phyloP scores from a whole-genome alignment of 345 rosid species.

The Raphanus raphanistrum region DNA sequence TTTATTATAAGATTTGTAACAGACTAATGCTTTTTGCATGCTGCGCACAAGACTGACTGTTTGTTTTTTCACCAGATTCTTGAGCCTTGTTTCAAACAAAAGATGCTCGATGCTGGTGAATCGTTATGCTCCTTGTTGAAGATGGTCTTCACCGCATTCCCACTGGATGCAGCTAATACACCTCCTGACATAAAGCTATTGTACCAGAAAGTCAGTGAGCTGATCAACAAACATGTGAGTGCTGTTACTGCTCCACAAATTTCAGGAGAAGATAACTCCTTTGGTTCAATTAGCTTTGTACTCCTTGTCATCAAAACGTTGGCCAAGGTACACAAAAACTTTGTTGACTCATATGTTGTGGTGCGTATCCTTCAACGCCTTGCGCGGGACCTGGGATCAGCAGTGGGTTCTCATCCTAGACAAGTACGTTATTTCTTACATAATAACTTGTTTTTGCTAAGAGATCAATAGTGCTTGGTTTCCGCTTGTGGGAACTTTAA shows the following conservation, averaged over 20 bases:
- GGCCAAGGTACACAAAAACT: conserved; percentile 78
- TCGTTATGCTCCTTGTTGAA: conserved; percentile 90
- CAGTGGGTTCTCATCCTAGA: conserved; percentile 74
- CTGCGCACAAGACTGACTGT: conserved; percentile 6
- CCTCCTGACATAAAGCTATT: conserved; percentile 72
- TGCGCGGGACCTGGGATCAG: conserved; percentile 88
- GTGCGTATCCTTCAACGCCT: conserved; percentile 86
- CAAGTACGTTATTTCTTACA: conserved; percentile 57
- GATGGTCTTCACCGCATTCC: conserved; percentile 90
- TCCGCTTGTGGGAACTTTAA: conserved; percentile 8
- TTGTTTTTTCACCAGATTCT: conserved; percentile 63
- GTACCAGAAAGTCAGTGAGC: conserved; percentile 83
- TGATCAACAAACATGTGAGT: conserved; percentile 79
- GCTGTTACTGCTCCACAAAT: conserved; percentile 66
- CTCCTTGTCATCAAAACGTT: conserved; percentile 88
- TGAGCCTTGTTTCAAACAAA: conserved; percentile 94
- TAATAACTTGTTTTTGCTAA: not conserved
- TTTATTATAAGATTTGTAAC: conserved; percentile 10
- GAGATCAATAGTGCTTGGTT: not conserved
- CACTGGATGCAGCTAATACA: conserved; percentile 65
- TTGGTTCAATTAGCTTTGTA: conserved; percentile 78
- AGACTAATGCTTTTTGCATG: conserved; percentile 15
- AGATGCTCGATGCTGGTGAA: conserved; percentile 92
- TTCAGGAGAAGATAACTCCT: conserved; percentile 71
- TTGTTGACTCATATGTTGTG: conserved; percentile 67